A percentile compares a stretch with the other conserved stretches of the same genome.
Evolutionary conservation across 495 filamentous ascomycete species (phyloP).

Genomic region (Penicillium longicatenatum): DNA sequence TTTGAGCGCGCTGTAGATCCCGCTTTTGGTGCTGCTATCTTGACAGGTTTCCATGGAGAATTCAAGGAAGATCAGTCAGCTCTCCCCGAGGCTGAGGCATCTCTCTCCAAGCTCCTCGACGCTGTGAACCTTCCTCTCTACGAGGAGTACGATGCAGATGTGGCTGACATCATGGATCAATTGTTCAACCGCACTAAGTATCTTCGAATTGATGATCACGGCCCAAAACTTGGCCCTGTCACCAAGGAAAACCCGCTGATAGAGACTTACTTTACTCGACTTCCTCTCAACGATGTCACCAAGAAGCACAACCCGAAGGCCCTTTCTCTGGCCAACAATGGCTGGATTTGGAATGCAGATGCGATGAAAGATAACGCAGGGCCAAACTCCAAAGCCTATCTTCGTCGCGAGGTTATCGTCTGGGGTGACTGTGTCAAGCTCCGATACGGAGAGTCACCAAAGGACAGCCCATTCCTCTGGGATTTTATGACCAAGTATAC

Average conservation of each 20-base stretch:
- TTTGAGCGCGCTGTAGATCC: slow-evolving; percentile 71
- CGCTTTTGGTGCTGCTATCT: slow-evolving; percentile 64
- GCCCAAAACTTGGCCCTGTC: slow-evolving; percentile 84
- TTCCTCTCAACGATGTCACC: slow-evolving; percentile 78
- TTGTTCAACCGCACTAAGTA: slow-evolving; percentile 94
- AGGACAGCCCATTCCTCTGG: slow-evolving; percentile 95
- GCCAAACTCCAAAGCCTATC: slow-evolving; percentile 81
- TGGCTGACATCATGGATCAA: slow-evolving; percentile 81
- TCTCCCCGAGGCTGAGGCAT: slow-evolving; percentile 41
- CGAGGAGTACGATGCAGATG: slow-evolving; percentile 84
- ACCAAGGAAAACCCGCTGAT: slow-evolving; percentile 77
- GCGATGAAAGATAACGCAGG: slow-evolving; percentile 93
- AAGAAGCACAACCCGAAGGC: slow-evolving; percentile 73
- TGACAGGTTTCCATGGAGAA: slow-evolving; percentile 69
- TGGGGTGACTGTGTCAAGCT: slow-evolving; percentile 99
- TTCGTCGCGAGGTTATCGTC: slow-evolving; percentile 92
- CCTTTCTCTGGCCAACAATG: slow-evolving; percentile 89
- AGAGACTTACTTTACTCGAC: slow-evolving; percentile 92
- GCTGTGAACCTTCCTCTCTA: slow-evolving; percentile 87
- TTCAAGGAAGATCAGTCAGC: slow-evolving; percentile 54
- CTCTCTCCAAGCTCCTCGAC: slow-evolving; percentile 66
- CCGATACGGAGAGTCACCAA: slow-evolving; percentile 76
- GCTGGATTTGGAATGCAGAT: slow-evolving; percentile 98
- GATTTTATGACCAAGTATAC: slow-evolving; percentile 94
- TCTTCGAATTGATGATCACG: slow-evolving; percentile 84